Conservation (phyloP, 805 yeast species). For the Priceomyces carsonii region DNA sequence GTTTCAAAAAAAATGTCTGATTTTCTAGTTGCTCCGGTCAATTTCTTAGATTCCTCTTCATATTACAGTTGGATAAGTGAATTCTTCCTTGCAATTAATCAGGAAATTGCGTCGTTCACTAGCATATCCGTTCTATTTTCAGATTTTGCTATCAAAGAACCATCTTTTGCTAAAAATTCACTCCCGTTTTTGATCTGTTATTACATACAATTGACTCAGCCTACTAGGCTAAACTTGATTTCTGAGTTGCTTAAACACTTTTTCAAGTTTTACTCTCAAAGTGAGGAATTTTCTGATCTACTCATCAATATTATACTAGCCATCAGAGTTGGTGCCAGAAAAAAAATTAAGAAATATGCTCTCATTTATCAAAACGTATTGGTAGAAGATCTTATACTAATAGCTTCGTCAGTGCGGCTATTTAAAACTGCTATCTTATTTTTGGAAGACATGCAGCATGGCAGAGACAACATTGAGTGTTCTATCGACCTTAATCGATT, state of each 20-base stretch:
- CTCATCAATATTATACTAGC: constrained; percentile 25
- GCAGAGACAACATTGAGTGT: constrained; percentile 9
- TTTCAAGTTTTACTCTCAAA: constrained; percentile 5
- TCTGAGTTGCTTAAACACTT: constrained; percentile 12
- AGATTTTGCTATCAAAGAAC: constrained; percentile 22
- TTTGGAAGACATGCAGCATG: constrained; percentile 39
- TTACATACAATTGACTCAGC: constrained; percentile 17
- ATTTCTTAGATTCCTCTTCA: no score
- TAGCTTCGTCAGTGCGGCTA: constrained; percentile 32
- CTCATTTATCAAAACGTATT: constrained; percentile 31
- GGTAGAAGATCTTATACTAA: constrained; percentile 20
- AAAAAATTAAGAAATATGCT: constrained; percentile 23
- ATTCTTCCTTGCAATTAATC: constrained; percentile 31
- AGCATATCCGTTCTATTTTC: constrained; percentile 33
- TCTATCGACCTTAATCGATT: constrained; percentile 17
- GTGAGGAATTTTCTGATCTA: constrained; percentile 14
- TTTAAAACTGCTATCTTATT: constrained; percentile 48
- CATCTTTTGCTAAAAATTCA: constrained; percentile 13
- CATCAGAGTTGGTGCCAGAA: constrained; percentile 42
- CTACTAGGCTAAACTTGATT: constrained; percentile 9
- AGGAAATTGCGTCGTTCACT: constrained; percentile 28
- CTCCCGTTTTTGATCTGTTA: constrained; percentile 29
- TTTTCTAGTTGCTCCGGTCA: no score
- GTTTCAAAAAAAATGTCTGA: no score
- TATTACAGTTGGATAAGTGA: constrained; percentile 30